Percentiles rank a stretch among this genome's conserved stretches.
Evolutionary conservation across 2,329 filamentous ascomycete species (phyloP).

Genomic region (Verticillium albo-atrum): DNA sequence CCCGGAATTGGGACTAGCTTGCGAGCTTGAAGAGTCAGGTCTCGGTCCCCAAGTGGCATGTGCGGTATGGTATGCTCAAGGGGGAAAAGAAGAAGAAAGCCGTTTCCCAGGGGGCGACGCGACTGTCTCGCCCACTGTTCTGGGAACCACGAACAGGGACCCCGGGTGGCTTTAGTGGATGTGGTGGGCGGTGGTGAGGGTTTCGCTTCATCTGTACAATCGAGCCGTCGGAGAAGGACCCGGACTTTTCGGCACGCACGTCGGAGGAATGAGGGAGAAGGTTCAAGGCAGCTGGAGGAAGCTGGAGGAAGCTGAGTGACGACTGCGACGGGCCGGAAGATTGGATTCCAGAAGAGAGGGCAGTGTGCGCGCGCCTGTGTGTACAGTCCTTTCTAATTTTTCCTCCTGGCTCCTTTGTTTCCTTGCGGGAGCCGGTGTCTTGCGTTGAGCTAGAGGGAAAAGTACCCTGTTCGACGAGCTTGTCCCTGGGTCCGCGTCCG

Average conservation of each 20-base stretch:
- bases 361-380: neutral
- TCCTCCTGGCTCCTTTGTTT: neutral
- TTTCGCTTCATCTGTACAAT: neutral
- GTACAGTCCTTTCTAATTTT: neutral
- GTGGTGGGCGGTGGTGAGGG: neutral
- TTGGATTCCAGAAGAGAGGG: neutral
- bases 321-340: neutral
- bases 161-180: neutral
- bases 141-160: neutral
- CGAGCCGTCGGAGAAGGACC: neutral
- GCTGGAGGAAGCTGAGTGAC: neutral
- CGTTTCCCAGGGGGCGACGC: neutral
- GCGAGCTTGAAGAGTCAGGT: constrained; percentile 12
- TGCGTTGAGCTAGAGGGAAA: neutral
- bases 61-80: neutral
- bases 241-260: neutral
- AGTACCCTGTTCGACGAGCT: neutral
- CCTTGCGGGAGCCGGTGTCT: neutral
- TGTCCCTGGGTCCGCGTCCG: neutral
- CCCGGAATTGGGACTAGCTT: constrained; percentile 11
- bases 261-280: neutral
- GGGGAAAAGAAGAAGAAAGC: neutral
- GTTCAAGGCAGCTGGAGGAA: neutral
- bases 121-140: neutral
- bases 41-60: constrained; percentile 3